Evolutionary conservation across 2,329 filamentous ascomycete species (phyloP).

Genomic region (Ceratocystis diversiconidia): DNA sequence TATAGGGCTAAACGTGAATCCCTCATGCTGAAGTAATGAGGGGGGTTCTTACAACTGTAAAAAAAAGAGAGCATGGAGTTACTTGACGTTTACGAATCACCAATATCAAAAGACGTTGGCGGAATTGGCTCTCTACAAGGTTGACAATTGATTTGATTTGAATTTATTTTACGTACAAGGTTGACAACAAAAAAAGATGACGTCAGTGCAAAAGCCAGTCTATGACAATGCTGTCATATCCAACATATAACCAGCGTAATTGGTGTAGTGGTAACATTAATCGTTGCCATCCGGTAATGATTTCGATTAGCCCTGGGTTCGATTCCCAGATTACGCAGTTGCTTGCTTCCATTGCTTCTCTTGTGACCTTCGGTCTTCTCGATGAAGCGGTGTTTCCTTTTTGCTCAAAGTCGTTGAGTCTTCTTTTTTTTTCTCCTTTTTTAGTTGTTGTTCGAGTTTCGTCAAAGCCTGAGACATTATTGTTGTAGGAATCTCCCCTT

Average conservation of each 20-base stretch:
- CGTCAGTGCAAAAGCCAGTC: background rate
- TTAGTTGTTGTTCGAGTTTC: background rate
- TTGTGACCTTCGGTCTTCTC: no score
- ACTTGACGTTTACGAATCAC: no score
- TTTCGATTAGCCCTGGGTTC: slow-evolving; percentile 3
- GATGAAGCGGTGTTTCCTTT: background rate
- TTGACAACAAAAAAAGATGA: background rate
- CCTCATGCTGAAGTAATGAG: no score
- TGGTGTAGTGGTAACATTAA: slow-evolving; percentile 4
- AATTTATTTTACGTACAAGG: no score
- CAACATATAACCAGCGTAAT: background rate
- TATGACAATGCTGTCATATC: background rate
- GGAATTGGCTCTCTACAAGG: no score
- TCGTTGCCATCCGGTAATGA: background rate
- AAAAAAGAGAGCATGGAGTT: background rate
- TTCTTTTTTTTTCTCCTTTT: background rate
- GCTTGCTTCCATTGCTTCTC: background rate
- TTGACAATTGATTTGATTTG: no score
- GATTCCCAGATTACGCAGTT: background rate
- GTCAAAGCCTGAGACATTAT: background rate
- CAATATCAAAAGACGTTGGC: no score
- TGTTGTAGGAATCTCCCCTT: background rate
- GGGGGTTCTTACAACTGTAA: background rate
- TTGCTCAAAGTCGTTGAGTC: background rate
- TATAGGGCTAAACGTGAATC: no score